Conservation (phyloP, 2,329 filamentous ascomycete genomes). For the Colletotrichum phormii region DNA sequence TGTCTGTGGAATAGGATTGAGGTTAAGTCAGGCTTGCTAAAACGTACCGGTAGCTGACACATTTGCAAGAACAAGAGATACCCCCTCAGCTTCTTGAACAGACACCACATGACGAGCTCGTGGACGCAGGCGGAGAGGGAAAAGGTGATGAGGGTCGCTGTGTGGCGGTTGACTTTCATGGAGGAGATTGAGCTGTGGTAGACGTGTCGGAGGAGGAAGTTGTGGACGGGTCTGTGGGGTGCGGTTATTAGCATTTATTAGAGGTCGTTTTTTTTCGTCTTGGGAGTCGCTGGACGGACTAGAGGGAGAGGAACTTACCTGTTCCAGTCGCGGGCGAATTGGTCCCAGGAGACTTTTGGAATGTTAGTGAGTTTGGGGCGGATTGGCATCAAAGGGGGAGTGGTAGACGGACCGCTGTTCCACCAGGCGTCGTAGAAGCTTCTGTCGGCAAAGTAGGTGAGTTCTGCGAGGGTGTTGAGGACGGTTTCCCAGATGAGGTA, state of each 20-base stretch:
- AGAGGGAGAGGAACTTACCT: constrained; percentile 44
- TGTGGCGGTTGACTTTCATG: constrained; percentile 75
- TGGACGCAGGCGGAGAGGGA: constrained; percentile 78
- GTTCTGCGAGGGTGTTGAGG: constrained; percentile 80
- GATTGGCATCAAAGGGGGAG: neutral
- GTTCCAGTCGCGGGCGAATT: constrained; percentile 86
- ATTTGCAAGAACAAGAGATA: constrained; percentile 81
- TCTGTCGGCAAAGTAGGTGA: constrained; percentile 82
- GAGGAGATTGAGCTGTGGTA: constrained; percentile 83
- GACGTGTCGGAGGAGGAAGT: constrained; percentile 82
- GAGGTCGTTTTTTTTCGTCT: too few species aligned
- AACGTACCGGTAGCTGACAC: constrained; percentile 74
- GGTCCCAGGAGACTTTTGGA: constrained; percentile 72
- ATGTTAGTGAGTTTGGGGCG: neutral
- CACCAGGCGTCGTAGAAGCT: constrained; percentile 77
- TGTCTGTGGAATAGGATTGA: neutral
- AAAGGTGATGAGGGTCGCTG: constrained; percentile 82
- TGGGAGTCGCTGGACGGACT: neutral
- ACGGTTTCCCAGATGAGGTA: constrained; percentile 85
- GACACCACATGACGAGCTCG: constrained; percentile 83
- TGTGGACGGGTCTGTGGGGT: constrained; percentile 72
- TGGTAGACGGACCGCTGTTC: constrained; percentile 60
- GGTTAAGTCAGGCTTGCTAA: too few species aligned
- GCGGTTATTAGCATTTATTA: neutral
- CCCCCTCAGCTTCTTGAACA: constrained; percentile 82